Base-by-base conservation (phyloP, 129 eudicot species). In the Erigeron canadensis region DNA sequence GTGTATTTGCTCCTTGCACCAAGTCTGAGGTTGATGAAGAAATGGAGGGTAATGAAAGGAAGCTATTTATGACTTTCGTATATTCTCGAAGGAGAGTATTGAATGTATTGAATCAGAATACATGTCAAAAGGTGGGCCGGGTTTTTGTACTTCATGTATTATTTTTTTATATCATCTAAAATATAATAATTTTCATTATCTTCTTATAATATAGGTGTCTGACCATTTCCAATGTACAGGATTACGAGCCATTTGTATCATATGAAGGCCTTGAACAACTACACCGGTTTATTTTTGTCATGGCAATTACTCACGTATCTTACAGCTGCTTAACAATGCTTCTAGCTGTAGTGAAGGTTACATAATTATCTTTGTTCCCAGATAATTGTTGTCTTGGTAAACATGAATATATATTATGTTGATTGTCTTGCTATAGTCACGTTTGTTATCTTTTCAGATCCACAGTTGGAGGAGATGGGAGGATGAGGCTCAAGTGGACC, bases 231-330 rank as follows among this genome's bases (percentile, higher is more conserved):
- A 37, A 7, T 60, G 17, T 63, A 73, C 90, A 95, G 99, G 86
- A 85, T 76, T 68, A 88, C 13, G 99, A 95, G 69, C 99, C 99
- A 63, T 90, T 95, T 86, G 94, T 95, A 38, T 95, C 99, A 63
- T 88, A 90, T 61, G 96, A 95, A 95, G 99, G 99, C 58, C 95
- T 95, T 79, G 99, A 95, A 89, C 99, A 95, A 70, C 83, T 95
- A 54, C 99, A 95, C 65, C 84, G 97, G 17, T 90, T 95, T 78
- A 95, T 95, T 58, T 95, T 95, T 85, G 90, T 95, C 75, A 95
- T 95, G 99, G 99, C 99, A 10, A 79, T 95, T 76, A 90, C 99
- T 23, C 99, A 95, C 53, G 74, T 95, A 65, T 81, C 99, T 70
- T 95, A 95, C 70, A 95, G 97, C 73, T 95, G 99, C 80, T 85